Base-by-base conservation (phyloP, 768 basidiomycete genomes). In the Cystofilobasidium ferigula region DNA sequence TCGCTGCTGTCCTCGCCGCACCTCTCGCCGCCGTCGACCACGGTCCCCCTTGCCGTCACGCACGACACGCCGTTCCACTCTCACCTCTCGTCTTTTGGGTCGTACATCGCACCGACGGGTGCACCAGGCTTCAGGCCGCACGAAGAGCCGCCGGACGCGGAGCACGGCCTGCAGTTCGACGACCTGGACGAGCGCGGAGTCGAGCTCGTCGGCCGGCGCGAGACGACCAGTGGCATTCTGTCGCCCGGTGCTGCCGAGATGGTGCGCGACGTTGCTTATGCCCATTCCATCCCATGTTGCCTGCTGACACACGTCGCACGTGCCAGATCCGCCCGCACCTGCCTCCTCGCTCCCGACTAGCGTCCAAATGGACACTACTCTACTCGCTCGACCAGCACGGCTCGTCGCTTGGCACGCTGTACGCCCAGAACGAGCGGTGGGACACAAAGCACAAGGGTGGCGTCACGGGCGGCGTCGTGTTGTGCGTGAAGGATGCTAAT, bases 321-420 rank as follows among this genome's bases (percentile, higher is more conserved):
- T n/a, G 22, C n/a, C 61, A 90, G 88, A 78, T 92, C 30, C 85
- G 88, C 0, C 76, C 83, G 0, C 79, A 84, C 64, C 80, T 93
- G 1, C 86, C 89, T 0, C 84, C 88, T 0, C 81, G 92, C 8
- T 79, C 82, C 1, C 85, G 86, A 5, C 82, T 93, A 22, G 81
- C 85, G 0, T 78, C 80, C 9, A 77, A 80, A 34, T 94, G 91
- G 91, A 81, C 81, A 0, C 81, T 93, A 0, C 76, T 91, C 7
- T 92, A 93, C 77, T 92, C 89, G 20, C 80, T 95, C 22, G 94
- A 98, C 72, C 92, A 95, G 72, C 88, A 98, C 70, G 94, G 94
- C 0, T 91, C 93, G 53, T 93, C 90, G 16, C 80, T 97, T 18
- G 84, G 86, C 53, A 95, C 94, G 0, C 81, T 97, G 7, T 97